Base-by-base conservation (phyloP, 2,329 filamentous ascomycete species). In the Conoideocrella luteorostrata region DNA sequence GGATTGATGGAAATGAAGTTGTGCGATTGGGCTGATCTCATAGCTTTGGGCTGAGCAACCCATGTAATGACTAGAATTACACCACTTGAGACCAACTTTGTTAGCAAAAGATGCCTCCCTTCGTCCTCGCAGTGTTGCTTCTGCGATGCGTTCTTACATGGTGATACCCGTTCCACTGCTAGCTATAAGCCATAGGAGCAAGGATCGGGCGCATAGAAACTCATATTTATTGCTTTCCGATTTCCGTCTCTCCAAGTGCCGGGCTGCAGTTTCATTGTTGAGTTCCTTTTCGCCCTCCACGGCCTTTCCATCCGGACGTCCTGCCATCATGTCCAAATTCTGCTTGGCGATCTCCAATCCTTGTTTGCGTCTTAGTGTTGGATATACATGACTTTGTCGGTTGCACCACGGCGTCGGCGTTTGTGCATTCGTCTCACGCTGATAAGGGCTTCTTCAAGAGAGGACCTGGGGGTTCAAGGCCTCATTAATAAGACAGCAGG, bases 1-100 rank as follows among this genome's bases (percentile, higher is more conserved):
- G 39, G 34, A 28, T 43, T 46, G 39, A 46, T 43, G 38, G 44
- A 46, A 17, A 45, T 39, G 21, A 46, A 46, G 22, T 43, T 43
- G 39, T 46, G 44, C 28, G 34, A 46, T 7, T 36, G 35, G 9
- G 36, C 37, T 22, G 43, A 28, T 26, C 29, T 21, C 42, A 45
- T 45, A 6, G 46, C 46, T 29, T 40, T 45, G 10, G 43, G 39
- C 26, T 45, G 46, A 10, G 30, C 30, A 13, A 24, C 34, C 35
- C 39, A 45, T 9, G 35, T 36, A 13, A 45, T 47, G 20, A 43
- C 39, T n/a, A 45, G 23, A 21, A 47, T 35, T 28, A 47, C 32
- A n/a, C 29, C 46, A 21, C 46, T 45, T 42, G 20, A 3, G 22
- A 13, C 7, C n/a, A 12, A 28, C n/a, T n/a, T n/a, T n/a, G n/a